Base-by-base conservation (phyloP, 1,284 basidiomycete genomes). In the Dichomitus squalens region DNA sequence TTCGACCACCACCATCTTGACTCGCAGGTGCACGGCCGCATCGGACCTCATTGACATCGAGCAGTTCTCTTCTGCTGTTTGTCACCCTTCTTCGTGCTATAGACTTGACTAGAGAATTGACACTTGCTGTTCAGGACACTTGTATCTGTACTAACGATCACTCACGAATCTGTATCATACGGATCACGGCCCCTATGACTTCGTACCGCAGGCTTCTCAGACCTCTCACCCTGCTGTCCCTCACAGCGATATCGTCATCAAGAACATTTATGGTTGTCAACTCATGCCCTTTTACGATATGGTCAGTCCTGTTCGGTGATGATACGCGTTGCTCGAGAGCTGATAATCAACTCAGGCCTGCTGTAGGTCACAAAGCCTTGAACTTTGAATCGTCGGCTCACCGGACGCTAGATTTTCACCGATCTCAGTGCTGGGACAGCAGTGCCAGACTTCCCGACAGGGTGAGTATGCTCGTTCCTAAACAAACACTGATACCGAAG, bases 271-370 rank as follows among this genome's bases (percentile, higher is more conserved):
- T 72, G 0, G 70, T 75, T 2, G 49, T 63, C 25, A 75, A 75
- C 44, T 53, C 62, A 9, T 75, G 73, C 53, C 61, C 72, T 0
- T 75, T 72, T 54, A 75, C 72, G 16, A 69, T 75, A 50, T 75
- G 73, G 73, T 69, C 55, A 27, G 71, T 63, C 12, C 16, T 38
- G 3, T 2, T 18, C 46, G n/a, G n/a, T n/a, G n/a, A n/a, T 7
- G 12, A 7, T n/a, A 36, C 31, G 34, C n/a, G 31, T 40, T 2
- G 9, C 18, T 7, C n/a, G 23, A 53, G 3, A 44, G 21, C 34
- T 38, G 48, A 34, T 8, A n/a, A 35, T 0, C 11, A 38, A 11
- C 21, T 27, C 25, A 72, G 70, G 70, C 70, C 70, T 25, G 70
- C 69, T 20, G 70, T 72, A 58, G 41, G 69, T 12, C 3, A 34